Conservation (phyloP, 73 alveolate genomes). For the Breviolum minutum region DNA sequence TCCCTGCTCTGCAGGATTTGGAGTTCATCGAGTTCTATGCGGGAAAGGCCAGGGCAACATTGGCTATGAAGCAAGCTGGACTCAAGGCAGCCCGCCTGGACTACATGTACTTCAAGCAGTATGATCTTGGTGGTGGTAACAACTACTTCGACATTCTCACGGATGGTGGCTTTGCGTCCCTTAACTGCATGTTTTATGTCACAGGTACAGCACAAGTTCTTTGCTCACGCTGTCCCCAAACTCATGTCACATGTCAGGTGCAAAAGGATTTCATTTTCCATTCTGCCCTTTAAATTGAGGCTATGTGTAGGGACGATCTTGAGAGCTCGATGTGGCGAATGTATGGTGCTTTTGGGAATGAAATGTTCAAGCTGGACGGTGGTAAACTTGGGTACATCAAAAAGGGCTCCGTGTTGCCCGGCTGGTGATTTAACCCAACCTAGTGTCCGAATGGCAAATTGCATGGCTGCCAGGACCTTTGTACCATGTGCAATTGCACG, state of each 20-base stretch:
- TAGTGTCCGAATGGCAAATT: neutral
- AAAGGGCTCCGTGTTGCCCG: neutral
- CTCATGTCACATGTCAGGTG: too few species aligned
- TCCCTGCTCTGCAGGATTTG: neutral
- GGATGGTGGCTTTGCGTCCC: constrained; percentile 1
- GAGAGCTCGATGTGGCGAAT: neutral
- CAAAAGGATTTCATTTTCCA: neutral
- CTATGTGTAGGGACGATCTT: neutral
- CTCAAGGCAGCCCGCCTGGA: neutral
- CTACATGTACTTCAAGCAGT: neutral
- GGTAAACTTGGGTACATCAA: constrained; percentile 46
- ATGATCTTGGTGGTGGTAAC: neutral
- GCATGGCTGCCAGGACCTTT: neutral
- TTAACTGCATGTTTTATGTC: neutral
- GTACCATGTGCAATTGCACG: neutral
- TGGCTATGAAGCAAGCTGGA: constrained; percentile 13
- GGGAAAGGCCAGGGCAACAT: neutral
- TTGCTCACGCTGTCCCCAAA: too few species aligned
- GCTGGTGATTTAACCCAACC: neutral
- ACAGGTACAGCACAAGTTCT: too few species aligned
- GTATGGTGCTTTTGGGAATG: neutral
- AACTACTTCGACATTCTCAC: neutral
- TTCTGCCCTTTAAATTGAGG: neutral
- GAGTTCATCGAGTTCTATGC: constrained; percentile 26
- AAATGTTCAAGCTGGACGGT: neutral